A percentile compares a stretch with the other conserved stretches of the same genome.
These are phyloP conservation scores for Thinopyrum elongatum DNA, from an alignment of 176 grass and related monocot genomes.

Conservation along the genomic window DNA sequence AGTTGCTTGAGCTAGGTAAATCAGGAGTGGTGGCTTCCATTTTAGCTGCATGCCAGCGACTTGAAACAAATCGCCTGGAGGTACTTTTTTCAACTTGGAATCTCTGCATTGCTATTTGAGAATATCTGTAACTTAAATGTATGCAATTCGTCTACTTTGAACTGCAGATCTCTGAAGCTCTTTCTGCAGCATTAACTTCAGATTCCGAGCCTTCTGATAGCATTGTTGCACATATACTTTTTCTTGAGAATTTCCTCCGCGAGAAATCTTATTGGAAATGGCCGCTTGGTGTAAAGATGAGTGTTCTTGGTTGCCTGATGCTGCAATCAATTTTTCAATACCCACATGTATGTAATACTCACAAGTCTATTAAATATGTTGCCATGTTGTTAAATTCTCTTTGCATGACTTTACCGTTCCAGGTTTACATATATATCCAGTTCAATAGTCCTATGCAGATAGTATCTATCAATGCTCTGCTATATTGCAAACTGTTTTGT, in stretches of 20 bases:
- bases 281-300: conserved; percentile 64
- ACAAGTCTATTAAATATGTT: conserved; percentile 44
- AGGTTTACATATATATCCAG: not conserved
- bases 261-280: conserved; percentile 77
- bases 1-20: conserved; percentile 82
- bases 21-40: conserved; percentile 82
- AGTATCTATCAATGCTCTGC: not conserved
- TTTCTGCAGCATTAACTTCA: conserved; percentile 57
- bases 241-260: conserved; percentile 63
- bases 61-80: conserved; percentile 69
- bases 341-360: conserved; percentile 71
- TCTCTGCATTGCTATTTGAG: conserved; percentile 21
- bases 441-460: not conserved
- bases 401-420: not conserved
- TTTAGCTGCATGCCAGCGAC: conserved; percentile 70
- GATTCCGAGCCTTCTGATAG: conserved; percentile 46
- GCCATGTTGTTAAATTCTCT: not conserved
- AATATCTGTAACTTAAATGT: not conserved
- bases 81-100: conserved; percentile 36
- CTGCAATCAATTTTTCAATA: conserved; percentile 80
- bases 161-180: conserved; percentile 73
- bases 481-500: not conserved
- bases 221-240: conserved; percentile 71
- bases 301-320: conserved; percentile 90
- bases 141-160: conserved; percentile 26